Evolutionary conservation across 2,329 filamentous ascomycete genomes (phyloP), one percentile per base, ranked within the genome.

Genomic region (Phyllosticta paracitricarpa): DNA sequence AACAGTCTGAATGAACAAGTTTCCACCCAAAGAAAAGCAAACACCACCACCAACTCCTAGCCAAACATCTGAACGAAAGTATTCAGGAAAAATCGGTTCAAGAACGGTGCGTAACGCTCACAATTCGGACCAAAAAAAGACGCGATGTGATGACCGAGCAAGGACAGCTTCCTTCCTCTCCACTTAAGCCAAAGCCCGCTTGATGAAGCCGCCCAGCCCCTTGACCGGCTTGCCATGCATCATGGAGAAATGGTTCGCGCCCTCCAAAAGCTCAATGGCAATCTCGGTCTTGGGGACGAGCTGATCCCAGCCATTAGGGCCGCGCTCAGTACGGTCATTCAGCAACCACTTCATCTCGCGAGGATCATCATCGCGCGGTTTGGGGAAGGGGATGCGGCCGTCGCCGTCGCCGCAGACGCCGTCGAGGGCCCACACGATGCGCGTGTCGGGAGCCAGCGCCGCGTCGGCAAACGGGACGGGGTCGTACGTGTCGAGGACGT

Each of bases 311-410:
- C 76, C 76, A 64, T 78, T 78, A 2, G 76, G 72, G 2, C 77
- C 76, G 60, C 80, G 76, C 56, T 81, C 77, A 12, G 71, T 77
- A 51, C 78, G 72, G 64, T 78, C 76, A 62, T 79, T 76, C 55
- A 79, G 68, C 58, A 81, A 65, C 74, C 77, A 81, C 56, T 75
- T 72, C 78, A 81, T 79, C 63, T 77, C 77, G 54, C 76, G 72
- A 1, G 77, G 75, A 59, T 80, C 78, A 17, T 73, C 68, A 12
- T 72, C 69, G 3, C 73, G 69, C 25, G 74, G 73, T 25, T 71
- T 73, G 19, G 75, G 76, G 52, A 71, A 68, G 25, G 75, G 73
- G 14, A 66, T 59, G 12, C 7, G 17, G 22, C 53, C 22, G 24
- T 59, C 58, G 2, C 63, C 62, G 51, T 69, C 65, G 48, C 67